phyloP scores from a whole-genome alignment of 208 protist genomes.

The Sergeia podlipaevii region DNA sequence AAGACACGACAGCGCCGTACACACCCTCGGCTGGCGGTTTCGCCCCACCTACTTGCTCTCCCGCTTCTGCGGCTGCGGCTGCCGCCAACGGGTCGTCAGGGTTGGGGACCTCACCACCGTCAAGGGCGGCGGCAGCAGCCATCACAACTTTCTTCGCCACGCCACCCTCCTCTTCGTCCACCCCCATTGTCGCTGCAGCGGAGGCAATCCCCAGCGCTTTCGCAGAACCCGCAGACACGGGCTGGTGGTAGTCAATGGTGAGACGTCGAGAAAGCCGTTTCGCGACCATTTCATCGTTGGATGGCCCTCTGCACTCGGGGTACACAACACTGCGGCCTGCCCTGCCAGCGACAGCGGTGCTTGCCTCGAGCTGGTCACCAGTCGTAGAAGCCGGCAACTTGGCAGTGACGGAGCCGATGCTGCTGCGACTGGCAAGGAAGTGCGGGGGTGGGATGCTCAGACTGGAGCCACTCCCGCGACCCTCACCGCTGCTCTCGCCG shows the following conservation, averaged over 20 bases:
- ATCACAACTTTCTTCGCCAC: neutral
- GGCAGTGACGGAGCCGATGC: too few relatives aligned
- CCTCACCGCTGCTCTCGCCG: too few relatives aligned
- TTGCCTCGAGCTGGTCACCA: too few relatives aligned
- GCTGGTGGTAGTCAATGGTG: conserved; percentile 76
- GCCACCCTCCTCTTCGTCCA: conserved; percentile 12
- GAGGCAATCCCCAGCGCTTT: neutral
- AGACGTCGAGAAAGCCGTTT: conserved; percentile 45
- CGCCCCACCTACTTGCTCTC: neutral
- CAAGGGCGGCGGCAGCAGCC: neutral
- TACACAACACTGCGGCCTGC: too few relatives aligned
- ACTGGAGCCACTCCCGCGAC: too few relatives aligned
- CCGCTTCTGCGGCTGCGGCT: neutral
- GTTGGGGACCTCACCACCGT: neutral
- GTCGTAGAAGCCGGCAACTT: too few relatives aligned
- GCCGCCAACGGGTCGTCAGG: neutral
- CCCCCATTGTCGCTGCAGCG: neutral
- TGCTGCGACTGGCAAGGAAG: too few relatives aligned
- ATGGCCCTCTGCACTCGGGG: too few relatives aligned
- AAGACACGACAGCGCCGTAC: conserved; percentile 31
- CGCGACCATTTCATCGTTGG: conserved; percentile 21
- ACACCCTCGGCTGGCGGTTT: conserved; percentile 15
- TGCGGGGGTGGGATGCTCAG: too few relatives aligned
- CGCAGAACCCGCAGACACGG: conserved; percentile 20
- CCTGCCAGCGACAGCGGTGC: too few relatives aligned